Percentiles rank a stretch among this genome's conserved stretches.
Conservation (phyloP, 176 grass and related monocot genomes). For the Musa troglodytarum region DNA sequence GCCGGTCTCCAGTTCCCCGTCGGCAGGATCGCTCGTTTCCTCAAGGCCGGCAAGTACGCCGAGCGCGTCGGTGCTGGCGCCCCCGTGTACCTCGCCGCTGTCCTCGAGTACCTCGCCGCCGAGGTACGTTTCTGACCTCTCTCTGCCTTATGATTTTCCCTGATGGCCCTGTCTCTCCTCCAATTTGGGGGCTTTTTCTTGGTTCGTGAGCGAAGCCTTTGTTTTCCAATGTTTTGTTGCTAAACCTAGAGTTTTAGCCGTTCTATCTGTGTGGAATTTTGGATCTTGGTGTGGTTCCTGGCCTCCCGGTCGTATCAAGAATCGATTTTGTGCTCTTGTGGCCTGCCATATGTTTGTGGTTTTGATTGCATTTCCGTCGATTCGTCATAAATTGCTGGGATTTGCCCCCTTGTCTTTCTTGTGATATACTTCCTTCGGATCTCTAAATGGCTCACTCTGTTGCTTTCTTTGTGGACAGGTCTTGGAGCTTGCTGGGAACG, state of each 20-base stretch:
- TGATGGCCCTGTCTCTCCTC: background rate
- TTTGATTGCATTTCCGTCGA: too few species aligned
- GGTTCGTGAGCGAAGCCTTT: background rate
- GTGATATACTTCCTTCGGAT: too few species aligned
- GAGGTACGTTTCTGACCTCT: constrained; percentile 22
- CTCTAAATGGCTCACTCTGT: too few species aligned
- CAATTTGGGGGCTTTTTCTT: background rate
- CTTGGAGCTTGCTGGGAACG: constrained; percentile 11
- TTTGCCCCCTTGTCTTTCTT: too few species aligned
- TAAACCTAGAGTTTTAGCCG: too few species aligned
- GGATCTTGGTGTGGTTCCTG: background rate
- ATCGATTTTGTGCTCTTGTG: background rate
- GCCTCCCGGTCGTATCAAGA: background rate
- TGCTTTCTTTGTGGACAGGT: background rate
- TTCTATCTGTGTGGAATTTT: background rate
- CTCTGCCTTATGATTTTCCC: too few species aligned
- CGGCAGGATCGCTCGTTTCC: constrained; percentile 57
- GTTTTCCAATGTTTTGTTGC: background rate
- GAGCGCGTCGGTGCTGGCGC: constrained; percentile 57
- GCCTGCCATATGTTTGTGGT: too few species aligned
- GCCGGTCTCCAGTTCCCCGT: constrained; percentile 80
- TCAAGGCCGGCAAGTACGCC: constrained; percentile 82
- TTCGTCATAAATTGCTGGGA: too few species aligned
- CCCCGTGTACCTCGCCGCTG: constrained; percentile 65
- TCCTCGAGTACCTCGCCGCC: constrained; percentile 78